Percentiles rank a stretch among this genome's conserved stretches.
Evolutionary conservation across 306 rosid species (phyloP).

Genomic region (Rosa persica): DNA sequence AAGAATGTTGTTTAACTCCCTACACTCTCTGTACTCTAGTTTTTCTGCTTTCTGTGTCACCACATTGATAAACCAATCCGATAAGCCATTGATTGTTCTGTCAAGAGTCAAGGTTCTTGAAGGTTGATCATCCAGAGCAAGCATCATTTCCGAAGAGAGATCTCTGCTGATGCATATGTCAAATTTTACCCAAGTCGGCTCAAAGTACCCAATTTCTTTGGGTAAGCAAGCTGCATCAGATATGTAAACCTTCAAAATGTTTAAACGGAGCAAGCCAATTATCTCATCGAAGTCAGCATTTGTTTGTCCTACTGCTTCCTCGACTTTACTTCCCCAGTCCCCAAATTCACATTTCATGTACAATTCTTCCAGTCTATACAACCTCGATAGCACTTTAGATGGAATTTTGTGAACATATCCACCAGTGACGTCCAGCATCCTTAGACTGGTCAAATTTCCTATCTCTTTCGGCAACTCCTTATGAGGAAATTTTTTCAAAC

Average conservation of each 20-base stretch:
- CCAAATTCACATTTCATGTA: background rate
- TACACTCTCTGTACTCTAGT: background rate
- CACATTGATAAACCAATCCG: background rate
- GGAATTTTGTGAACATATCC: background rate
- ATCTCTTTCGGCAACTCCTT: background rate
- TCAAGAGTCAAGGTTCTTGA: background rate
- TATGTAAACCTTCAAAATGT: background rate
- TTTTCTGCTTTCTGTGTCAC: constrained; percentile 2
- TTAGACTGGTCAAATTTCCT: background rate
- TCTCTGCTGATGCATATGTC: constrained; percentile 8
- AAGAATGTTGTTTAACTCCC: background rate
- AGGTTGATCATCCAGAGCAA: background rate
- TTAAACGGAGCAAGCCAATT: background rate
- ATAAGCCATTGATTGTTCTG: background rate
- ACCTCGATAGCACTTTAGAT: background rate
- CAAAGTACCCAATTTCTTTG: background rate
- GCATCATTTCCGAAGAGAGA: background rate
- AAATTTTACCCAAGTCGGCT: background rate
- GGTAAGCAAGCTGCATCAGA: background rate
- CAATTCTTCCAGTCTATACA: background rate
- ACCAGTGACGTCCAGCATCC: background rate
- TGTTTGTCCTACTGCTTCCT: background rate
- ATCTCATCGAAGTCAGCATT: background rate
- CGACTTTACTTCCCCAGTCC: background rate
- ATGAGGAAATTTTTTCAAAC: background rate